Base-by-base conservation (phyloP, 371 early-diverging fungal genomes). In the Haplosporangium sp. region DNA sequence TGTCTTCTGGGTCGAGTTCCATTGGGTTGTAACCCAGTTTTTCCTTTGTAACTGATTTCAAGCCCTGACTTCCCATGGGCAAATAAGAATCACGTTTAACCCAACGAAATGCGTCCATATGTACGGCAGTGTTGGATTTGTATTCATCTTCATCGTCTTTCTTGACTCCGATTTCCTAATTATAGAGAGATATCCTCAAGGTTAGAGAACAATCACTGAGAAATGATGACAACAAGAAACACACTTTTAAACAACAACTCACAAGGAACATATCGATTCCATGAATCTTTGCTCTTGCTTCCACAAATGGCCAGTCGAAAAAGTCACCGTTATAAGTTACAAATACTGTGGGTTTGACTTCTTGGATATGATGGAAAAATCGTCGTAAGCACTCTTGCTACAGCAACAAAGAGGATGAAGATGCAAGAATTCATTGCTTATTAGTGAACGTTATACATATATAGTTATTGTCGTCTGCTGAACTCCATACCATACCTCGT, bases 221-320 rank as follows among this genome's bases (percentile, higher is more conserved):
- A 13, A 44, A 44, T 44, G 13, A 11, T 44, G 44, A 13, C 8
- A 44, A 44, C 9, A 44, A 2, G 7, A 8, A 13, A 44, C 7
- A 44, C 13, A 9, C 13, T 44, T 44, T 11, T 44, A 44, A 44
- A 9, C 17, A 17, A 11, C 13, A 20, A 42, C 71, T 79, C 84
- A 88, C 89, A 52, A 87, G 77, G 71, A 87, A 88, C 94, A 99
- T 93, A 61, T 95, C 91, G 50, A 98, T 88, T 2, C 95, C 95
- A 78, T 97, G 86, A 34, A 85, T 83, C 57, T 85, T 86, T 1
- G 98, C 94, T 63, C 99, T 83, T 35, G 94, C 91, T 71, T 99
- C 97, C 10, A 99, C 87, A 86, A 98, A 99, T 0, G 99, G 99
- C 97, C 98, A 99, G 92, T 99, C 99, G 91, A 99, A 99, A 83